Conservation (phyloP, 2,329 filamentous ascomycete genomes). For the Xylariaceae sp. region DNA sequence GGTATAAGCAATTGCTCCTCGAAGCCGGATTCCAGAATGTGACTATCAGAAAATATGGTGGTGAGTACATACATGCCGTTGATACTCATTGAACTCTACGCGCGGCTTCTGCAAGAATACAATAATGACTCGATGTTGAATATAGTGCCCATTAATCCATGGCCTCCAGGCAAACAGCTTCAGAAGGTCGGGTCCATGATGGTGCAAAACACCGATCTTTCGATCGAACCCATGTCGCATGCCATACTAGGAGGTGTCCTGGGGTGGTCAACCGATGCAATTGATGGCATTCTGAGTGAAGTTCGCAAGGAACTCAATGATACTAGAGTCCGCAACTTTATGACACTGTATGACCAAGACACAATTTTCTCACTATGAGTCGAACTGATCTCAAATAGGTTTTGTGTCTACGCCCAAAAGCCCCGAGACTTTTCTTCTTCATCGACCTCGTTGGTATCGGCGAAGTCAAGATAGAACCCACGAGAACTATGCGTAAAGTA, state of each 20-base stretch:
- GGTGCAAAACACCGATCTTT: constrained; percentile 23
- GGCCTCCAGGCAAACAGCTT: constrained; percentile 28
- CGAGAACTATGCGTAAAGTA: not conserved
- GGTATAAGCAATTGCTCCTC: constrained; percentile 21
- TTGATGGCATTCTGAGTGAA: constrained; percentile 19
- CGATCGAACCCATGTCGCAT: constrained; percentile 21
- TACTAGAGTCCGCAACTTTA: constrained; percentile 23
- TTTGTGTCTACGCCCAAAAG: constrained; percentile 28
- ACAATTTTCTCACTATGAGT: not conserved
- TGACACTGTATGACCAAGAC: constrained; percentile 22
- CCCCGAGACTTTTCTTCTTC: constrained; percentile 21
- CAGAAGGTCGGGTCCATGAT: constrained; percentile 30
- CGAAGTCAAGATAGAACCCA: constrained; percentile 3
- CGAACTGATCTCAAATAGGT: constrained; percentile 13
- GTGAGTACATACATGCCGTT: constrained; percentile 5
- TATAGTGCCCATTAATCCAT: constrained; percentile 26
- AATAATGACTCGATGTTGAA: constrained; percentile 2
- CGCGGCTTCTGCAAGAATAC: not conserved
- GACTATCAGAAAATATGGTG: constrained; percentile 18
- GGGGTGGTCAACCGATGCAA: constrained; percentile 21
- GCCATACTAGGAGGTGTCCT: constrained; percentile 21
- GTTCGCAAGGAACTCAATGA: constrained; percentile 22
- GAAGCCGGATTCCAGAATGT: constrained; percentile 18
- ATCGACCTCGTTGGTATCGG: constrained; percentile 9
- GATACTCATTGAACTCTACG: not conserved